phyloP scores from a whole-genome alignment of 495 filamentous ascomycete species.

The Aspergillus biplanus region DNA sequence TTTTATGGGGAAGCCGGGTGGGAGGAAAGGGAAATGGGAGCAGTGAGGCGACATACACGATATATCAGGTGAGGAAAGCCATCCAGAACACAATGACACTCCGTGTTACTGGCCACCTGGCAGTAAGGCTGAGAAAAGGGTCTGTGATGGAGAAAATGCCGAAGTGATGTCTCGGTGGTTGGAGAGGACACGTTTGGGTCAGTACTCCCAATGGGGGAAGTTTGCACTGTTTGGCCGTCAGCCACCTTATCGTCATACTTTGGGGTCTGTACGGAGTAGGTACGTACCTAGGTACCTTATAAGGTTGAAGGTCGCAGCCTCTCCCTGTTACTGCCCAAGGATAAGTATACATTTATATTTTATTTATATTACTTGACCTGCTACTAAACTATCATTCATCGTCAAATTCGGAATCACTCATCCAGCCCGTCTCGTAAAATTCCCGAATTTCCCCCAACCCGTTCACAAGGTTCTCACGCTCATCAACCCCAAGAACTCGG shows the following conservation, averaged over 20 bases:
- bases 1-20: neutral
- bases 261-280: neutral
- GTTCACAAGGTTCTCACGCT: slow-evolving; percentile 80
- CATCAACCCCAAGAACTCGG: slow-evolving; percentile 66
- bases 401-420: slow-evolving; percentile 79
- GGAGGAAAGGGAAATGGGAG: neutral
- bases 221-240: slow-evolving; percentile 26
- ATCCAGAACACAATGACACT: slow-evolving; percentile 25
- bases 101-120: slow-evolving; percentile 42
- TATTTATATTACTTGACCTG: neutral
- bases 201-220: slow-evolving; percentile 19
- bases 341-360: neutral
- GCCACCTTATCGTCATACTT: neutral
- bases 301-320: too few species aligned
- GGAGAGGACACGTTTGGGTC: slow-evolving; percentile 32
- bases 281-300: too few species aligned
- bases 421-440: slow-evolving; percentile 88
- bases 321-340: neutral
- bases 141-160: slow-evolving; percentile 9
- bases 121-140: slow-evolving; percentile 33
- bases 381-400: slow-evolving; percentile 57
- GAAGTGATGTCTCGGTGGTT: slow-evolving; percentile 10
- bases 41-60: slow-evolving; percentile 2
- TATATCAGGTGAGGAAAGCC: slow-evolving; percentile 24
- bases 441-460: slow-evolving; percentile 85